Evolutionary conservation across 257 asterid genomes (phyloP), one percentile per base, ranked within the genome.

Genomic region (Penstemon barbatus): DNA sequence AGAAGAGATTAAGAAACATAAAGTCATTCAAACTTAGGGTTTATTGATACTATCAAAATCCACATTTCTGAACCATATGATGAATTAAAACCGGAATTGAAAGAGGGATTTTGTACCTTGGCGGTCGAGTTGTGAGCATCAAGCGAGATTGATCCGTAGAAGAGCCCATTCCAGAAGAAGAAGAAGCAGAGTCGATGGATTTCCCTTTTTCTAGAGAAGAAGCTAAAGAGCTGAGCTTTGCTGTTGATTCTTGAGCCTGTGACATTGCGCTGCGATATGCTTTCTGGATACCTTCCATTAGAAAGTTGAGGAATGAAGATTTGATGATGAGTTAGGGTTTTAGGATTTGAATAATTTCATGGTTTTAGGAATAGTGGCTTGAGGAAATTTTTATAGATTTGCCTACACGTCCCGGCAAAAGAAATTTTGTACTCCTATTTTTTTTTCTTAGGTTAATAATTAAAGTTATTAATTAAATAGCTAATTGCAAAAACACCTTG

Each of bases 261-360:
- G 88, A 83, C 45, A 86, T 63, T 40, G 83, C 91, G 65, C 80
- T 78, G 25, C 75, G 80, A 63, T 77, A 81, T 5, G 80, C 76
- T 38, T 74, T 79, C 71, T 81, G 86, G 52, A 85, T 49, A n/a
- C 79, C 92, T 74, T 89, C 95, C 95, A 89, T 89, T 10, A 5
- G 38, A 18, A 6, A 8, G 10, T 46, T 46, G 9, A 7, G 0
- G 10, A 12, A 46, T 3, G 11, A 46, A 10, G 46, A n/a, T 64
- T 75, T 7, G 66, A 56, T 54, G 25, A 57, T 41, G 18, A 0
- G 4, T 56, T 49, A 37, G 81, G 81, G 65, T 72, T 68, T 72
- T 56, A 58, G 69, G 77, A 13, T 56, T 12, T 69, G 8, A 18
- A 25, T 25, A 25, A 25, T 25, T 25, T 25, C 33, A 25, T 25